phyloP scores from a whole-genome alignment of 148 eudicot genomes.

The Oxyria digyna region DNA sequence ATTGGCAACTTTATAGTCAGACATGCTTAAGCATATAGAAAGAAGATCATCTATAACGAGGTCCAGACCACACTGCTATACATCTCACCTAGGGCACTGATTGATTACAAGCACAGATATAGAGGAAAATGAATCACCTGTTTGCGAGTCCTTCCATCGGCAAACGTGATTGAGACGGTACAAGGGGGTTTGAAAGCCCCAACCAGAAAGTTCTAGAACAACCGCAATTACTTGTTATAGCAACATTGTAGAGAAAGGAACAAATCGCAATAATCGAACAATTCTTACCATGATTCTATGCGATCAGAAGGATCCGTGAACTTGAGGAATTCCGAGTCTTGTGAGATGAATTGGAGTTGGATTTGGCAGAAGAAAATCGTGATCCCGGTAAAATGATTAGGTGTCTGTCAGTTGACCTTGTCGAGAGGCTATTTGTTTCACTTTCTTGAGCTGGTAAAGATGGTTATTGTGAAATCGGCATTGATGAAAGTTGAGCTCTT shows the following conservation, averaged over 20 bases:
- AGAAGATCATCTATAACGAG: not conserved
- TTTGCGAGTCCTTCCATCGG: conserved; percentile 19
- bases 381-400: not conserved
- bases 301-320: not conserved
- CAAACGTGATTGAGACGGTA: conserved; percentile 14
- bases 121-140: conserved; percentile 12
- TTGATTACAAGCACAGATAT: not conserved
- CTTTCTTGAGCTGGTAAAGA: not conserved
- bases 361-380: conserved; percentile 2
- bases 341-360: not conserved
- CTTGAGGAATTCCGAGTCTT: not conserved
- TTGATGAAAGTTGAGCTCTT: not conserved
- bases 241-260: not conserved
- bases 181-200: conserved; percentile 26
- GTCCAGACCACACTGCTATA: not conserved
- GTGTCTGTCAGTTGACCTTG: not conserved
- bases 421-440: not conserved
- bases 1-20: not conserved
- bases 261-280: not conserved
- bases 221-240: not conserved
- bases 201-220: conserved; percentile 15
- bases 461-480: conserved; percentile 2
- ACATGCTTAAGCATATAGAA: not conserved
- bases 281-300: conserved; percentile 5
- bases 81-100: not conserved